Evolutionary conservation across 2,329 filamentous ascomycete genomes (phyloP), one percentile per base, ranked within the genome.

Genomic region (Alternaria sp.): DNA sequence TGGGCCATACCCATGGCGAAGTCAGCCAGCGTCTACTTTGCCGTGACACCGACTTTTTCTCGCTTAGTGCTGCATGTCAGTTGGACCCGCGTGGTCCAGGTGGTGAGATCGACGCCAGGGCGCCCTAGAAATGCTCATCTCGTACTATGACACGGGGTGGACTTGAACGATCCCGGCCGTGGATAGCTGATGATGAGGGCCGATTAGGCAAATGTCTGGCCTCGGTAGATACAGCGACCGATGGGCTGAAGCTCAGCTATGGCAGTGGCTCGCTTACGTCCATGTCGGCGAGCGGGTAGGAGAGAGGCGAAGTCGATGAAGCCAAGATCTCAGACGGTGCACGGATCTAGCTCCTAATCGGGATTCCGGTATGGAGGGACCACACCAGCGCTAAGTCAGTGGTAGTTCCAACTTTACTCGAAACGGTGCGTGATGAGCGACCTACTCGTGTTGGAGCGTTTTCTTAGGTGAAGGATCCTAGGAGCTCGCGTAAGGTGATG

Each of bases 231-330:
- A 13, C 46, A 25, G 57, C 5, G 32, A 36, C 56, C 66, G 67
- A 67, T 54, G 51, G 64, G 67, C 64, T 67, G 60, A 64, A 30
- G 36, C 54, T 40, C 23, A 59, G 32, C 28, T 46, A 44, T 25
- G 47, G 30, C 59, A 44, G 61, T 59, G 49, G 47, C 32, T 44
- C 45, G 52, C 44, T 32, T 54, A 63, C 64, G 62, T 62, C 45
- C 61, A 57, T 67, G 46, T 60, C 65, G 68, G 62, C 56, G 69
- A 58, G 54, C 66, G 63, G 63, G 52, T 47, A 54, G 28, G 43
- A 57, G 54, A 30, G 30, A 52, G 65, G 57, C 61, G 50, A 64
- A 54, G 61, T 46, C 46, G 44, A 56, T 21, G 52, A 62, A 43
- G 46, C 61, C 62, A 63, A 65, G 57, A 13, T 19, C 32, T 43